Conservation (phyloP, 2,329 filamentous ascomycete species). For the Phyllosticta citrichinensis region DNA sequence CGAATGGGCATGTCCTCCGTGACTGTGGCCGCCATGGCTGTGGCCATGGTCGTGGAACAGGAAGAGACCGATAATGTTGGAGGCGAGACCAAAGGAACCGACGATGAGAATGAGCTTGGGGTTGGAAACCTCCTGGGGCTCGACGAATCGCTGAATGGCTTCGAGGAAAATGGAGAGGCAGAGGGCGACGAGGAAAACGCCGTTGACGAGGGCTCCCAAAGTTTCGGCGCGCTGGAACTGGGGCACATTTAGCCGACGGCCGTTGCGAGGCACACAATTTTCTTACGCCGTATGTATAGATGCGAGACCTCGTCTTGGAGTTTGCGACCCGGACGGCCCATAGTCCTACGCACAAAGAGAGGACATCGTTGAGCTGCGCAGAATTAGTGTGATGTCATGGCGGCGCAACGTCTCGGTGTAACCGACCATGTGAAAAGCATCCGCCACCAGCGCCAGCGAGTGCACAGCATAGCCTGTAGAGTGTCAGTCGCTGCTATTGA, state of each 20-base stretch:
- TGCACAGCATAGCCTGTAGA: conserved; percentile 64
- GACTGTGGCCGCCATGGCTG: conserved; percentile 53
- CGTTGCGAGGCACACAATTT: background rate
- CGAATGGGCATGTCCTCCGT: conserved; percentile 32
- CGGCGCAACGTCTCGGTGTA: background rate
- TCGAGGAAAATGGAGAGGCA: conserved; percentile 96
- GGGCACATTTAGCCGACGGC: background rate
- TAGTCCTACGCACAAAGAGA: conserved; percentile 81
- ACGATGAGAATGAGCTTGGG: conserved; percentile 84
- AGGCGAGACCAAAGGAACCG: conserved; percentile 72
- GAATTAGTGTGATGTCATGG: conserved; percentile 12
- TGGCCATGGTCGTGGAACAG: conserved; percentile 93
- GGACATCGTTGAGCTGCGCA: conserved; percentile 81
- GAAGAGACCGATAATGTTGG: conserved; percentile 80
- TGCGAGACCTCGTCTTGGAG: conserved; percentile 68
- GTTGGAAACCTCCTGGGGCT: conserved; percentile 78
- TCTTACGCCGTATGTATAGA: conserved; percentile 87
- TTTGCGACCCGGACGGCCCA: conserved; percentile 92
- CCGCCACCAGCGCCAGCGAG: conserved; percentile 86
- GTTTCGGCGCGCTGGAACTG: conserved; percentile 97
- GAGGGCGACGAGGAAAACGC: conserved; percentile 91
- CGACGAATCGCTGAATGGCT: conserved; percentile 81
- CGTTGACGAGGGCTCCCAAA: conserved; percentile 90
- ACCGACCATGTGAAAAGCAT: conserved; percentile 94
- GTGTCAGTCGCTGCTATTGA: conserved; percentile 7